These are phyloP conservation scores for Musa itinerans DNA, from an alignment of 176 grass and related monocot species.

Conservation along the genomic window DNA sequence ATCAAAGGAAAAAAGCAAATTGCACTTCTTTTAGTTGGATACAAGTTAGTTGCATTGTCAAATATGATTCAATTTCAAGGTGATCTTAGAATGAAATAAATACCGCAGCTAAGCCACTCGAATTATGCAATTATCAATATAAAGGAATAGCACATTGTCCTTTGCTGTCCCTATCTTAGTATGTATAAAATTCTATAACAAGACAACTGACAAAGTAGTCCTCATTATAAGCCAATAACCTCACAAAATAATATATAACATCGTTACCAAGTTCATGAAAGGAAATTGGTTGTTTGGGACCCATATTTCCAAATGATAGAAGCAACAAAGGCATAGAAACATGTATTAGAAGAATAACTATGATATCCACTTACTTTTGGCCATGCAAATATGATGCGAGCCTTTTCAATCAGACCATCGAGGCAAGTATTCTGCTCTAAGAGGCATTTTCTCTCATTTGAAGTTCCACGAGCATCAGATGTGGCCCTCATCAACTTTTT, in stretches of 20 bases:
- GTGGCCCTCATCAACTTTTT: conserved; percentile 70
- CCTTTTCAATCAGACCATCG: conserved; percentile 68
- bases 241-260: not conserved
- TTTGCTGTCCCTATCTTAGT: not conserved
- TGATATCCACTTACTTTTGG: conserved; percentile 49
- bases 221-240: conserved; percentile 6
- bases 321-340: not conserved
- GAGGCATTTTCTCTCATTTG: conserved; percentile 76
- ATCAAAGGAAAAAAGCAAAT: not conserved
- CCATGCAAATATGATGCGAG: conserved; percentile 59
- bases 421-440: conserved; percentile 49
- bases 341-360: conserved; percentile 4
- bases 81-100: conserved; percentile 1
- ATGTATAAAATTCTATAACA: too few species aligned
- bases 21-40: too few species aligned
- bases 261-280: too few species aligned
- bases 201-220: not conserved
- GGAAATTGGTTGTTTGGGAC: not conserved
- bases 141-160: not conserved
- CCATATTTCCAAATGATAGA: not conserved
- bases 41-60: not conserved
- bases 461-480: conserved; percentile 39
- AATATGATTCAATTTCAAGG: not conserved
- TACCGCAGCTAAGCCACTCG: too few species aligned
- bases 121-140: too few species aligned